Percentiles rank a stretch among this genome's conserved stretches.
Evolutionary conservation across 148 eudicot species (phyloP).

Genomic region (Hydrangea macrophylla): DNA sequence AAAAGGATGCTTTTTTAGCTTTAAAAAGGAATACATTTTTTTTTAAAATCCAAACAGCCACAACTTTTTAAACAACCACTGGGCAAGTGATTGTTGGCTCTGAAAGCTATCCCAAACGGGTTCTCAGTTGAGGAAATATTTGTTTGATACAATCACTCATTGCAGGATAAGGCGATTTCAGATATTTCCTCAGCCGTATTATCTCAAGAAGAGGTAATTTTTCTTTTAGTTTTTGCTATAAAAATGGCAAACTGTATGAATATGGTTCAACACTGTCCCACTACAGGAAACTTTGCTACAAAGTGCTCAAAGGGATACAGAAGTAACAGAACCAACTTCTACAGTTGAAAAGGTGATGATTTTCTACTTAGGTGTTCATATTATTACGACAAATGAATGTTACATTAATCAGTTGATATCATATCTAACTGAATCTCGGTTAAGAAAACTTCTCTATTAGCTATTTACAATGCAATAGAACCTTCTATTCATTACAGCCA

Average conservation of each 20-base stretch:
- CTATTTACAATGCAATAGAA: neutral
- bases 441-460: neutral
- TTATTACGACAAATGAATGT: neutral
- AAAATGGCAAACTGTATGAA: neutral
- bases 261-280: neutral
- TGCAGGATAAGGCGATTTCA: conserved; percentile 23
- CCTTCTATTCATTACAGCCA: neutral
- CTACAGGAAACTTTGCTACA: conserved; percentile 13
- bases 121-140: neutral
- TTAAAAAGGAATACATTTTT: too few species aligned
- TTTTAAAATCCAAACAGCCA: too few species aligned
- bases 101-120: too few species aligned
- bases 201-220: conserved; percentile 12
- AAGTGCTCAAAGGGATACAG: neutral
- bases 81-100: too few species aligned
- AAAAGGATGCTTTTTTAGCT: too few species aligned
- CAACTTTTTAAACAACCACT: too few species aligned
- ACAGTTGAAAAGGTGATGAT: neutral
- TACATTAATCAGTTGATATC: neutral
- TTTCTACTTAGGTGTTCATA: neutral
- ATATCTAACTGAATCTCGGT: neutral
- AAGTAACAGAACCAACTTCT: neutral
- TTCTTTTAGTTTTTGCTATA: neutral
- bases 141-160: neutral
- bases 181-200: conserved; percentile 12